These are phyloP conservation scores for Chamaecrista fasciculata DNA, from an alignment of 306 rosid genomes.

Conservation along the genomic window DNA sequence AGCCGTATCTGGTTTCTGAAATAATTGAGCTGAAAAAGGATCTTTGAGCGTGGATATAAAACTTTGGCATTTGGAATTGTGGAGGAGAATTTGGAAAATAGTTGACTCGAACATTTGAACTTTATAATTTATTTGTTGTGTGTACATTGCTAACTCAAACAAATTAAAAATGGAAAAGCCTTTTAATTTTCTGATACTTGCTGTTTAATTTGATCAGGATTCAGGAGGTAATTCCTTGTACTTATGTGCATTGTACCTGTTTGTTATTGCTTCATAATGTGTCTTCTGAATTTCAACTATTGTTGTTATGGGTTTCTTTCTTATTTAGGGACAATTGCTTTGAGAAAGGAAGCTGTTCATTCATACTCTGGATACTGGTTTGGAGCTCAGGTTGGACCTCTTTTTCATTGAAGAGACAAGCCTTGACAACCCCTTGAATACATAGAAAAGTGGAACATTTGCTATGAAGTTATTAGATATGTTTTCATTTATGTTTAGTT, in stretches of 20 bases:
- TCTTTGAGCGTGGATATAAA: not conserved
- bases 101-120: not conserved
- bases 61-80: not conserved
- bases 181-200: not conserved
- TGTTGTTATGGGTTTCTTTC: conserved; percentile 25
- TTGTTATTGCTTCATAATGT: conserved; percentile 6
- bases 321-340: conserved; percentile 44
- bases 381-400: conserved; percentile 34
- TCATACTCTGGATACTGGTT: conserved; percentile 39
- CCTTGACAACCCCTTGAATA: conserved; percentile 41
- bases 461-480: conserved; percentile 52
- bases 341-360: conserved; percentile 42
- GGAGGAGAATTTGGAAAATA: not conserved
- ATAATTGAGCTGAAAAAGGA: not conserved
- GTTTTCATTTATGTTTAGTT: conserved; percentile 51
- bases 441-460: conserved; percentile 53
- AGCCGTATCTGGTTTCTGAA: too few relatives aligned
- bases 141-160: too few relatives aligned
- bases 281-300: conserved; percentile 29
- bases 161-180: too few relatives aligned
- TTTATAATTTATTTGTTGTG: too few relatives aligned
- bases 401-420: conserved; percentile 29
- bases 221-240: not conserved
- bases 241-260: not conserved
- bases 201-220: conserved; percentile 3